A percentile compares a stretch with the other conserved stretches of the same genome.
phyloP scores from a whole-genome alignment of 2,329 filamentous ascomycete genomes.

The Colletotrichum navitas region DNA sequence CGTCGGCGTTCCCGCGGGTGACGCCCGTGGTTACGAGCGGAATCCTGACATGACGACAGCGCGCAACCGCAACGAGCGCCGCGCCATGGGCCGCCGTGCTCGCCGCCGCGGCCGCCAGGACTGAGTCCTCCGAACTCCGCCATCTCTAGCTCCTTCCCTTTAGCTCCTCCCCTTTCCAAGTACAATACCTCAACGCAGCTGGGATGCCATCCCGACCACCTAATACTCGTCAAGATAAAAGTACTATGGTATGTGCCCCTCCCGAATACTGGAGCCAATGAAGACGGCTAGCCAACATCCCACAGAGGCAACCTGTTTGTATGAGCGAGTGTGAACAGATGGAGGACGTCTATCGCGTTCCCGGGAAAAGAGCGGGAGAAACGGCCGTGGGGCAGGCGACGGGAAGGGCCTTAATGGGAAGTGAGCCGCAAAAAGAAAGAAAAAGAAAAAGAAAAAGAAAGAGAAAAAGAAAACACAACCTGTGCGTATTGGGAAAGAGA shows the following conservation, averaged over 20 bases:
- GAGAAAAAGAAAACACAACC: background rate
- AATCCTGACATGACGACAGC: background rate
- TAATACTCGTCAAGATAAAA: background rate
- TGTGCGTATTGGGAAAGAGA: background rate
- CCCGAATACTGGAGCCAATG: background rate
- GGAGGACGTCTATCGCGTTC: background rate
- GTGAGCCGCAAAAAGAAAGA: background rate
- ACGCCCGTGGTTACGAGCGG: conserved; percentile 1
- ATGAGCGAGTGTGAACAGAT: background rate
- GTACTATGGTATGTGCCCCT: background rate
- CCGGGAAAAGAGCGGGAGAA: too few species aligned
- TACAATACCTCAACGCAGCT: too few species aligned
- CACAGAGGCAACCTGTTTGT: background rate
- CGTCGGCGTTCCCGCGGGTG: background rate
- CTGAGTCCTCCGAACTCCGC: background rate
- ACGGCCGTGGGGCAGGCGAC: background rate
- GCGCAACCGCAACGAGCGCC: conserved; percentile 10
- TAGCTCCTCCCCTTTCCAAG: background rate
- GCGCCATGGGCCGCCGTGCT: background rate
- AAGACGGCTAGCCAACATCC: background rate
- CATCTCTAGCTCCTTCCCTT: too few species aligned
- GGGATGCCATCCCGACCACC: background rate
- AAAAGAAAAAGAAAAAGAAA: too few species aligned
- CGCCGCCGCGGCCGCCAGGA: background rate
- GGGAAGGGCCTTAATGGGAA: background rate